A percentile compares a stretch with the other conserved stretches of the same genome.
These are phyloP conservation scores for Chaetomiaceae sp. DNA, from an alignment of 2,329 filamentous ascomycete species.

Conservation along the genomic window DNA sequence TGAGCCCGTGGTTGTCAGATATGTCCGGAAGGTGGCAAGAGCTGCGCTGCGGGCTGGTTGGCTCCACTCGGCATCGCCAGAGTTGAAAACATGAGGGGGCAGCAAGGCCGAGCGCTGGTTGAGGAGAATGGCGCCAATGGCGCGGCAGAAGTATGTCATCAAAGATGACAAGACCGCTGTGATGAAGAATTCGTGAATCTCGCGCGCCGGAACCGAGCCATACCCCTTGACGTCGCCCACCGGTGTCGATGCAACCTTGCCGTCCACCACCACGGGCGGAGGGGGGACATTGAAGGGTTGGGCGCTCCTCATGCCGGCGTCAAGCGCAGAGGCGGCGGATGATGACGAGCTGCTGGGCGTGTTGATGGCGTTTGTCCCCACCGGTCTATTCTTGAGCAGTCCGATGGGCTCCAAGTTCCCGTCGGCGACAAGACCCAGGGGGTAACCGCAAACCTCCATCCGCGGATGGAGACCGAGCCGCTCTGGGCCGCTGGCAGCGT, in stretches of 20 bases:
- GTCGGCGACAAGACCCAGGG: conserved; percentile 42
- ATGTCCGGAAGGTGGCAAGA: conserved; percentile 45
- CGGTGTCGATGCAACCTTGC: conserved; percentile 23
- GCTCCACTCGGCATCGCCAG: conserved; percentile 26
- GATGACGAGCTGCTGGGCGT: conserved; percentile 44
- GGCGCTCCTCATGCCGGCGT: conserved; percentile 30
- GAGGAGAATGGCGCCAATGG: conserved; percentile 44
- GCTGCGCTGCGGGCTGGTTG: conserved; percentile 30
- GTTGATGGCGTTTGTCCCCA: conserved; percentile 35
- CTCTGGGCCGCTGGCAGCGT: conserved; percentile 19
- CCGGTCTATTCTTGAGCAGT: conserved; percentile 40
- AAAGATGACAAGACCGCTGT: conserved; percentile 46
- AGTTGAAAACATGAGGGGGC: conserved; percentile 27
- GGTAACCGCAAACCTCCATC: conserved; percentile 40
- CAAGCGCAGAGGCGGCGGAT: conserved; percentile 36
- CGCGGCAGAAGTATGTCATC: conserved; percentile 43
- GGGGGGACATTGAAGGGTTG: conserved; percentile 28
- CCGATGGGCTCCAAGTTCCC: conserved; percentile 44
- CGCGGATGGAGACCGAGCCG: conserved; percentile 31
- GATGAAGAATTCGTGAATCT: conserved; percentile 50
- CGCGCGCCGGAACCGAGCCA: conserved; percentile 34
- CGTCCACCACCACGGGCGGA: conserved; percentile 28
- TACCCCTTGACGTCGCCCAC: conserved; percentile 31
- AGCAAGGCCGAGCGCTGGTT: conserved; percentile 49
- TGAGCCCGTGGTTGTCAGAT: conserved; percentile 50